phyloP scores from a whole-genome alignment of 148 eudicot genomes.

The Camellia sinensis region DNA sequence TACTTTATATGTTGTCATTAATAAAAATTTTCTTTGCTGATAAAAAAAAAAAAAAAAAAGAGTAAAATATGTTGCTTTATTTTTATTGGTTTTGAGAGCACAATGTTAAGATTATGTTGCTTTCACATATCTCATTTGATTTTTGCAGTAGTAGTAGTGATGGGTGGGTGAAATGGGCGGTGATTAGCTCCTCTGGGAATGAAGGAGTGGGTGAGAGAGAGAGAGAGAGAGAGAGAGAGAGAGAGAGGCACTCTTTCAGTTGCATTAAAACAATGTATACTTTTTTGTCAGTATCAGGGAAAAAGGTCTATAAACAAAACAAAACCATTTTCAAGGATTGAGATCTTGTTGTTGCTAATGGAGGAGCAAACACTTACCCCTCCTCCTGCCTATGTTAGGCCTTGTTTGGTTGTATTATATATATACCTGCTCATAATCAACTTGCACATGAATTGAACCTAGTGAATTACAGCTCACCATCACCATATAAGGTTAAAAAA shows the following conservation, averaged over 20 bases:
- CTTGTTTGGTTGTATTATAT: too few species aligned
- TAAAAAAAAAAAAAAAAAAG: too few species aligned
- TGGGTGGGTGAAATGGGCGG: neutral
- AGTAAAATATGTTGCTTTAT: too few species aligned
- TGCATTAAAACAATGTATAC: neutral
- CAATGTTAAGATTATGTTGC: too few species aligned
- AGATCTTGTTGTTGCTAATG: neutral
- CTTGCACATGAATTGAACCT: neutral
- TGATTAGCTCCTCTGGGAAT: too few species aligned
- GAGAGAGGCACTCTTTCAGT: too few species aligned
- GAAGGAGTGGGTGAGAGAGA: neutral
- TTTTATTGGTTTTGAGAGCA: too few species aligned
- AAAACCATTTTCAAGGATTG: neutral
- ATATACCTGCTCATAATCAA: neutral
- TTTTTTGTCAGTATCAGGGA: neutral
- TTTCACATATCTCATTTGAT: neutral
- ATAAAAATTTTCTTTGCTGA: too few species aligned
- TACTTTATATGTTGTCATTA: too few species aligned
- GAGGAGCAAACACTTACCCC: neutral
- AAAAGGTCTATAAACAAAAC: neutral
- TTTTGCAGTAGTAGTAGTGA: neutral
- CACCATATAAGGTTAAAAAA: neutral
- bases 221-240: too few species aligned
- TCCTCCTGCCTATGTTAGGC: neutral
- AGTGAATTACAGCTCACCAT: neutral